These are phyloP conservation scores for Xylariaceae sp. DNA, from an alignment of 2,329 filamentous ascomycete species.

Conservation along the genomic window DNA sequence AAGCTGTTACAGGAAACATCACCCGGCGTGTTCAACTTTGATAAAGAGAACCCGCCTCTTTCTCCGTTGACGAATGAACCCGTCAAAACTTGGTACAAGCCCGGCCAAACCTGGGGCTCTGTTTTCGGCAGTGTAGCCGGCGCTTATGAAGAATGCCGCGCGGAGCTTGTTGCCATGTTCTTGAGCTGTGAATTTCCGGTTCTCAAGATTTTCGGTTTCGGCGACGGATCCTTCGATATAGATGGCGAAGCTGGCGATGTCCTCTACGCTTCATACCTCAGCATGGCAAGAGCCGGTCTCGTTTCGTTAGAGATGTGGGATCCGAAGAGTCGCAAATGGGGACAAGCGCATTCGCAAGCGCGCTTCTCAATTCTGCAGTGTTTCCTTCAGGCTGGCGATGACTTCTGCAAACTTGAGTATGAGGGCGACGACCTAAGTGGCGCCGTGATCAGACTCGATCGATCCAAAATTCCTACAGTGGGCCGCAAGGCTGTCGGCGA, in stretches of 20 bases:
- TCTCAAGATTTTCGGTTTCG: constrained; percentile 87
- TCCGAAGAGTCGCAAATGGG: constrained; percentile 85
- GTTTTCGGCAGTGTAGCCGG: constrained; percentile 86
- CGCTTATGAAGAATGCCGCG: constrained; percentile 90
- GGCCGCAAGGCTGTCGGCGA: constrained; percentile 78
- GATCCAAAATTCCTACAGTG: constrained; percentile 77
- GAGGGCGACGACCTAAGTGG: constrained; percentile 71
- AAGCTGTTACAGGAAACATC: constrained; percentile 89
- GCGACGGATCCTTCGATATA: constrained; percentile 70
- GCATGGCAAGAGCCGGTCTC: constrained; percentile 92
- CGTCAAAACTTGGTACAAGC: constrained; percentile 85
- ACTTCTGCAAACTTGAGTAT: constrained; percentile 81
- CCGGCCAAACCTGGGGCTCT: constrained; percentile 89
- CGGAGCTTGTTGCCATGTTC: constrained; percentile 90
- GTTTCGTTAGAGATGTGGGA: constrained; percentile 92
- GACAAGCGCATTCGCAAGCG: constrained; percentile 86
- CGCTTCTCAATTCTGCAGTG: constrained; percentile 81
- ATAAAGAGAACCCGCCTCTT: constrained; percentile 72
- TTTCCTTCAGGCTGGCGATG: constrained; percentile 79
- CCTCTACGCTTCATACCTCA: constrained; percentile 81
- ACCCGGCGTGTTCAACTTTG: constrained; percentile 82
- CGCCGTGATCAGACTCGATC: constrained; percentile 76
- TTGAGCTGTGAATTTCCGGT: constrained; percentile 83
- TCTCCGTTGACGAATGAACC: constrained; percentile 76
- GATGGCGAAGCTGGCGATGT: constrained; percentile 77